These are phyloP conservation scores for Neurospora crassa DNA, from an alignment of 2,329 filamentous ascomycete species.

Conservation along the genomic window DNA sequence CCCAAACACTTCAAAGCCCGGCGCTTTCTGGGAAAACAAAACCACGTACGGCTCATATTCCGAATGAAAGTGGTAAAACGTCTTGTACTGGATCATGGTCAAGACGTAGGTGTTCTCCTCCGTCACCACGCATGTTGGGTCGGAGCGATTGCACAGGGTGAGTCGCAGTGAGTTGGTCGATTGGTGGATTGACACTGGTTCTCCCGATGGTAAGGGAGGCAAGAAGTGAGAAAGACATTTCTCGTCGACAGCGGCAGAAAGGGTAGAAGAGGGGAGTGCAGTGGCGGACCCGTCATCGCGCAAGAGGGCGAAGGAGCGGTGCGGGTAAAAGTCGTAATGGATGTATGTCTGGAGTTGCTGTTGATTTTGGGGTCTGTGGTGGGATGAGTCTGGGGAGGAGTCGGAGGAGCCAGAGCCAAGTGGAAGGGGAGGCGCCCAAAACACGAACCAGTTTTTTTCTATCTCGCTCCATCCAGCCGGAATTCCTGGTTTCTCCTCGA, in stretches of 20 bases:
- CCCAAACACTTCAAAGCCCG: constrained; percentile 37
- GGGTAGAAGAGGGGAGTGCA: constrained; percentile 6
- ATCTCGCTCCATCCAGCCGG: constrained; percentile 28
- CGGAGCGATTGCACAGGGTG: constrained; percentile 41
- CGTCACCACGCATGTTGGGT: constrained; percentile 31
- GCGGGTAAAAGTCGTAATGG: constrained; percentile 43
- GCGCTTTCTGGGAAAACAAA: constrained; percentile 36
- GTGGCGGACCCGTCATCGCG: constrained; percentile 32
- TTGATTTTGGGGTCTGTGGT: constrained; percentile 2
- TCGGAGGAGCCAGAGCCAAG: background rate
- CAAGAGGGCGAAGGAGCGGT: constrained; percentile 39
- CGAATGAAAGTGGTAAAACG: constrained; percentile 35
- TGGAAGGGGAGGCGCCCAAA: constrained; percentile 37
- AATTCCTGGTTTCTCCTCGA: background rate
- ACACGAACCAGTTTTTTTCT: constrained; percentile 56
- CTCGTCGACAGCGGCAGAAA: constrained; percentile 28
- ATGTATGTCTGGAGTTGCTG: constrained; percentile 33
- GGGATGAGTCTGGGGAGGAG: background rate
- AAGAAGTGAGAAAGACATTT: constrained; percentile 37
- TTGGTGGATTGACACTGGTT: constrained; percentile 44
- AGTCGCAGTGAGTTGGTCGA: constrained; percentile 48
- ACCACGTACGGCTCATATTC: constrained; percentile 48
- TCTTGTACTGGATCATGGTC: constrained; percentile 46
- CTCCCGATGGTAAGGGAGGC: constrained; percentile 23
- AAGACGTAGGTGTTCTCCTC: constrained; percentile 45